Conservation (phyloP, 73 alveolate genomes). For the Tetrahymena thermophila region DNA sequence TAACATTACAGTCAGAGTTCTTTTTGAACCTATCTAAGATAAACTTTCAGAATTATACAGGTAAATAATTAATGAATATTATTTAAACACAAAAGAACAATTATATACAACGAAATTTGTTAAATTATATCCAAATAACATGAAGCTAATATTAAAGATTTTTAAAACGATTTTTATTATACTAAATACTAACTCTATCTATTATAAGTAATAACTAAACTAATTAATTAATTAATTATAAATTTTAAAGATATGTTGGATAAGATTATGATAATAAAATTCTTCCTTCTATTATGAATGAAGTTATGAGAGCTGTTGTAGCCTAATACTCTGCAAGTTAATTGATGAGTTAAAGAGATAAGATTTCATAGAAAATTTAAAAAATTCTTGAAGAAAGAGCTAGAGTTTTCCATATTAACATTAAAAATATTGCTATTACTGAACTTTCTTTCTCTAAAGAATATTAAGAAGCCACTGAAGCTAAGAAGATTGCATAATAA, state of each 20-base stretch:
- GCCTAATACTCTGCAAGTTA: conserved; percentile 74
- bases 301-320: conserved; percentile 75
- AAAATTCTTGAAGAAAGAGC: conserved; percentile 75
- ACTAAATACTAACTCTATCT: too few species aligned
- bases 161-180: too few species aligned
- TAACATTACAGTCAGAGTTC: conserved; percentile 81
- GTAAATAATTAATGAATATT: neutral
- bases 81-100: too few species aligned
- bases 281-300: conserved; percentile 92
- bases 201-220: too few species aligned
- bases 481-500: conserved; percentile 94
- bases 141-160: too few species aligned
- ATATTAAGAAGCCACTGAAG: conserved; percentile 71
- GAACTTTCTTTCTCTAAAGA: conserved; percentile 63
- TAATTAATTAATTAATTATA: too few species aligned
- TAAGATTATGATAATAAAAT: conserved; percentile 92
- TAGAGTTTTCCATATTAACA: conserved; percentile 67
- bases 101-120: too few species aligned
- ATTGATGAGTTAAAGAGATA: conserved; percentile 80
- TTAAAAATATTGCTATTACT: conserved; percentile 91
- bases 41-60: conserved; percentile 76
- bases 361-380: conserved; percentile 67
- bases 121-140: too few species aligned
- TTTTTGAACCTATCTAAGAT: conserved; percentile 81
- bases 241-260: conserved; percentile 69